These are phyloP conservation scores for Juncus inflexus DNA, from an alignment of 176 grass and related monocot genomes.

Conservation along the genomic window DNA sequence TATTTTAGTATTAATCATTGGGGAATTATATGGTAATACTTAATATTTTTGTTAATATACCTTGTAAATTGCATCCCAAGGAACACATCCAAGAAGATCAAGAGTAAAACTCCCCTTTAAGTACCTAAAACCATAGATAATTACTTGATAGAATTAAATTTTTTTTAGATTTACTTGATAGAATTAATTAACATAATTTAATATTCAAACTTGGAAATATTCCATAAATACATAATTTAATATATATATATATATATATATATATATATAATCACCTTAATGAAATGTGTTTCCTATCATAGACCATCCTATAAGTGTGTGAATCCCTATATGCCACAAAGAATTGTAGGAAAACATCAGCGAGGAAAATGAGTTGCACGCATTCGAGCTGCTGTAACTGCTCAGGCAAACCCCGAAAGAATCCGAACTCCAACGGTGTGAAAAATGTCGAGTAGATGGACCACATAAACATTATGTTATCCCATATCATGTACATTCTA, in stretches of 20 bases:
- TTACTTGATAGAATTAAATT: not conserved
- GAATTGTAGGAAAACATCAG: conserved; percentile 65
- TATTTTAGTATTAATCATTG: not conserved
- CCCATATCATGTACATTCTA: conserved; percentile 71
- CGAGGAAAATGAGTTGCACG: conserved; percentile 73
- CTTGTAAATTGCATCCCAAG: conserved; percentile 90
- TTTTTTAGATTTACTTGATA: not conserved
- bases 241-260: not conserved
- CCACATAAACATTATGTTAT: conserved; percentile 56
- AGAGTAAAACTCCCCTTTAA: conserved; percentile 62
- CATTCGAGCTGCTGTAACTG: conserved; percentile 60
- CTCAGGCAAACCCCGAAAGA: conserved; percentile 70
- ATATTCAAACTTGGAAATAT: conserved; percentile 1
- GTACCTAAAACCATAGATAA: conserved; percentile 44
- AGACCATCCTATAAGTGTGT: conserved; percentile 64
- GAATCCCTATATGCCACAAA: conserved; percentile 61
- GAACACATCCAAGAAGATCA: conserved; percentile 77
- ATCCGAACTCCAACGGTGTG: conserved; percentile 79
- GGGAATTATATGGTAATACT: not conserved
- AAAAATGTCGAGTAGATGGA: conserved; percentile 85
- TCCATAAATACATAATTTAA: no score
- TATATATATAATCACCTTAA: conserved; percentile 49
- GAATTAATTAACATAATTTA: not conserved
- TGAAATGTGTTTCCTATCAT: conserved; percentile 47
- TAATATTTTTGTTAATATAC: conserved; percentile 23